phyloP scores from a whole-genome alignment of 768 basidiomycete genomes.

The Amanita thiersii region DNA sequence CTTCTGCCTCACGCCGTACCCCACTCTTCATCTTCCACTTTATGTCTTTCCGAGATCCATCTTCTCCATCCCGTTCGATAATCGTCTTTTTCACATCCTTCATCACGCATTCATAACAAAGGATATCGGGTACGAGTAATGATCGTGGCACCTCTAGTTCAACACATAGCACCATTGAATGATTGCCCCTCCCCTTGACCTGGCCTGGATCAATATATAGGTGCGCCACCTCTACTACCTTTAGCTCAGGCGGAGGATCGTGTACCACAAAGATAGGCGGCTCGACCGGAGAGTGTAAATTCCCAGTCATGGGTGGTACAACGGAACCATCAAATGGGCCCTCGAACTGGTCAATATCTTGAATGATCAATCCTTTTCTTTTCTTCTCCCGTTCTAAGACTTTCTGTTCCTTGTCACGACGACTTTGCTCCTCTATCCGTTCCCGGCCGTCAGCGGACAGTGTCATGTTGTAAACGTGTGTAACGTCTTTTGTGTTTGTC shows the following conservation, averaged over 20 bases:
- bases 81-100: conserved; percentile 18
- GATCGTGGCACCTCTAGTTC: conserved; percentile 45
- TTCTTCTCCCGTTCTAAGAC: background rate
- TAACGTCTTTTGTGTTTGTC: conserved; percentile 21
- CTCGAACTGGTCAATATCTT: background rate
- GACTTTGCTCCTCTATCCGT: conserved; percentile 4
- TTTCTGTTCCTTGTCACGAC: conserved; percentile 7
- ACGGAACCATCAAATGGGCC: conserved; percentile 10
- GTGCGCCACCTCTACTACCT: conserved; percentile 31
- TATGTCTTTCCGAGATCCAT: conserved; percentile 12
- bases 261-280: conserved; percentile 21
- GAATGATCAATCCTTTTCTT: background rate
- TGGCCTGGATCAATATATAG: conserved; percentile 35
- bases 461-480: conserved; percentile 23
- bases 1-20: background rate
- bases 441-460: conserved; percentile 1
- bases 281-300: conserved; percentile 11
- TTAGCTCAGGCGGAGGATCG: conserved; percentile 16
- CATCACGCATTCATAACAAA: conserved; percentile 32
- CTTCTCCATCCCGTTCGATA: conserved; percentile 18
- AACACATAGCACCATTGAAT: conserved; percentile 43
- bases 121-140: conserved; percentile 20
- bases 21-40: conserved; percentile 13
- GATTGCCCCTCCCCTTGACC: conserved; percentile 35
- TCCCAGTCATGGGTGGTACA: conserved; percentile 5